Conservation (phyloP, 306 rosid genomes). For the Senna siamea region DNA sequence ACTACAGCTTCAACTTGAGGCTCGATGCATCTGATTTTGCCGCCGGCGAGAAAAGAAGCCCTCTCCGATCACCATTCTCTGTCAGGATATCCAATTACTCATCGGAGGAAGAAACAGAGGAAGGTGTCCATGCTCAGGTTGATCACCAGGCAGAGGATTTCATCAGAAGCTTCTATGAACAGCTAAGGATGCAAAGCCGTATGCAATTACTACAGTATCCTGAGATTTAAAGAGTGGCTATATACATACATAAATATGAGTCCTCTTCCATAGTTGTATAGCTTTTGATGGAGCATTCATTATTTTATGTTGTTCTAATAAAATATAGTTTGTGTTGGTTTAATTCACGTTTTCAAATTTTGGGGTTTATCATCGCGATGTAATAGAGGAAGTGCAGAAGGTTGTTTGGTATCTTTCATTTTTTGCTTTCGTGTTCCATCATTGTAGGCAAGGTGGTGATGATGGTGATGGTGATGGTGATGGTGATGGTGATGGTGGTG, state of each 20-base stretch:
- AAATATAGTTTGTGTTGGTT: too few relatives aligned
- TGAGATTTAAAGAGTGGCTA: conserved; percentile 28
- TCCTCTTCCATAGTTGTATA: too few relatives aligned
- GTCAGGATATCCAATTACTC: conserved; percentile 53
- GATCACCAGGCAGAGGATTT: conserved; percentile 66
- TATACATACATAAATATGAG: too few relatives aligned
- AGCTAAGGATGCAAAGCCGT: conserved; percentile 49
- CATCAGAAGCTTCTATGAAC: conserved; percentile 63
- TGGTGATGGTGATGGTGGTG: conserved; percentile 8
- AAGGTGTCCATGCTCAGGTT: conserved; percentile 43
- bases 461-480: conserved; percentile 13
- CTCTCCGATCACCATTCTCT: conserved; percentile 40
- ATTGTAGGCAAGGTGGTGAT: conserved; percentile 15
- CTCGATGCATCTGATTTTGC: conserved; percentile 43
- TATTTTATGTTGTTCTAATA: not conserved
- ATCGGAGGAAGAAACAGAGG: conserved; percentile 44
- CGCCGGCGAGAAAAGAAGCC: conserved; percentile 31
- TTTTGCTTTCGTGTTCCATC: conserved; percentile 38
- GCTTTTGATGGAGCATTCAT: conserved; percentile 20
- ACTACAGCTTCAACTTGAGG: conserved; percentile 35
- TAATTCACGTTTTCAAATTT: too few relatives aligned
- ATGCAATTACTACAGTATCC: conserved; percentile 47
- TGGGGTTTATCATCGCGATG: too few relatives aligned
- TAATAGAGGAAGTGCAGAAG: too few relatives aligned
- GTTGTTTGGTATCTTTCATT: conserved; percentile 20